Evolutionary conservation across 257 asterid species (phyloP), one percentile per base, ranked within the genome.

Genomic region (Solanum bulbocastanum): DNA sequence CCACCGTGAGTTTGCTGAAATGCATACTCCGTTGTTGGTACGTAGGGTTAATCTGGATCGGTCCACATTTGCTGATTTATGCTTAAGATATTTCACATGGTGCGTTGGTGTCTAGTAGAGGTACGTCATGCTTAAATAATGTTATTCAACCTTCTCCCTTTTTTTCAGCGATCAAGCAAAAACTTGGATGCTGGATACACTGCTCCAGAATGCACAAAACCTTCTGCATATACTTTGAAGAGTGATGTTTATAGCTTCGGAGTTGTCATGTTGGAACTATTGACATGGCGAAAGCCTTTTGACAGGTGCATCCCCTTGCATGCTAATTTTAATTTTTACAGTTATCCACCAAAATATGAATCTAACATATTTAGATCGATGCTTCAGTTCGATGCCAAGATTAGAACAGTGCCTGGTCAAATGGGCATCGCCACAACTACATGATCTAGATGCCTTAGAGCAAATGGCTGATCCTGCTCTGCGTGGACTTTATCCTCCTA

Each of bases 231-330:
- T 89, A 88, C 92, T 27, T 32, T 65, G 27, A 93, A 94, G 91
- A 92, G 95, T 69, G 96, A 94, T 88, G 92, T 93, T 16, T 94
- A 92, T 83, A 91, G 94, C 86, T 93, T 94, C 60, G 96, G 96
- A 79, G 94, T 93, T 33, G 92, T 94, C 56, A 93, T 94, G 96
- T 87, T 94, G 85, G 96, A 94, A 88, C 87, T 94, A 20, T 60
- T 94, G 84, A 93, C 95, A 10, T 94, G 96, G 12, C 94, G 94
- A 56, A 89, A 86, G 89, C 94, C 95, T 22, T 90, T 88, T 65
- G 95, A 93, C 86, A 90, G 96, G 96, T 93, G 83, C 49, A 40
- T 58, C 49, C 37, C n/a, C 56, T 87, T 36, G 66, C 58, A 10
- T 75, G 32, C 23, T 4, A 73, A 39, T 33, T 40, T 30, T 81